Percentiles rank a stretch among this genome's conserved stretches.
Conservation (phyloP, 2,329 filamentous ascomycete genomes). For the Orbilia blumenaviensis region DNA sequence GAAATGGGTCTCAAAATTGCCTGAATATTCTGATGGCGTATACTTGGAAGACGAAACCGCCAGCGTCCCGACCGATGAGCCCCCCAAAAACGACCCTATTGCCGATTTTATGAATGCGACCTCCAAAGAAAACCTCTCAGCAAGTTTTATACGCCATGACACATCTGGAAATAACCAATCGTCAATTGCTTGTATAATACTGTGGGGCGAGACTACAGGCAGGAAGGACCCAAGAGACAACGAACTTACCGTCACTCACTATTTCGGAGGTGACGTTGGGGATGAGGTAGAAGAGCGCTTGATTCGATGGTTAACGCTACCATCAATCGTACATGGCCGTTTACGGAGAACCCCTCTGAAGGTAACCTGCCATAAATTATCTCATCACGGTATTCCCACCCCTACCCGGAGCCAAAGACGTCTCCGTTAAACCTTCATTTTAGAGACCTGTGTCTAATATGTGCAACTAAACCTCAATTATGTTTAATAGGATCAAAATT, state of each 20-base stretch:
- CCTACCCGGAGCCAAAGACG: too few species aligned
- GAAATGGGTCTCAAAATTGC: neutral
- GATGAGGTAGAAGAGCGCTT: conserved; percentile 6
- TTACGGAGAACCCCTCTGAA: neutral
- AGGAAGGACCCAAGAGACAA: too few species aligned
- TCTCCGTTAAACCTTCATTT: too few species aligned
- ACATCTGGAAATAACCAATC: conserved; percentile 15
- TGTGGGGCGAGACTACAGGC: conserved; percentile 1
- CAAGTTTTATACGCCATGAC: neutral
- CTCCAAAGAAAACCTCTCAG: neutral
- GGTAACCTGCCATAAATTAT: conserved; percentile 31
- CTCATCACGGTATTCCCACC: conserved; percentile 42
- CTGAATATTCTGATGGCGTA: neutral
- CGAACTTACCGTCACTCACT: conserved; percentile 11
- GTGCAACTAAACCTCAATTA: too few species aligned
- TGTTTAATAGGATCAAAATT: neutral
- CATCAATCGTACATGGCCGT: neutral
- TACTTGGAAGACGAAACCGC: neutral
- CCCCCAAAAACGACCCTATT: neutral
- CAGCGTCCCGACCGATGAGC: neutral
- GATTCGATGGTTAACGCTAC: conserved; percentile 1
- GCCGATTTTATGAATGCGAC: neutral
- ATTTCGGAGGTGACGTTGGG: conserved; percentile 45
- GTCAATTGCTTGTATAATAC: conserved; percentile 23
- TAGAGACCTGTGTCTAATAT: too few species aligned